Evolutionary conservation across 257 asterid genomes (phyloP), one percentile per base, ranked within the genome.

Genomic region (Capsicum pubescens): DNA sequence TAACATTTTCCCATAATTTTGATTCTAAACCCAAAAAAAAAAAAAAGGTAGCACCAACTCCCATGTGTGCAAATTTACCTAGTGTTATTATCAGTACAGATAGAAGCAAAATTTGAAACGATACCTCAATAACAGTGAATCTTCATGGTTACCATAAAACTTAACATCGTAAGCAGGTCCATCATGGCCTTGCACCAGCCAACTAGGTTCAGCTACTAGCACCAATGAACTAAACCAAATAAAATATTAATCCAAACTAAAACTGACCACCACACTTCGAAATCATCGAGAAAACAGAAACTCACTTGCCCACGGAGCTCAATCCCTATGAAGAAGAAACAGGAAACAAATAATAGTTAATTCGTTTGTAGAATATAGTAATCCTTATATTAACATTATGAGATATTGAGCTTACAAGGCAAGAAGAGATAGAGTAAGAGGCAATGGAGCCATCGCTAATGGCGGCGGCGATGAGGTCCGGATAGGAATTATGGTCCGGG

Each of bases 101-200:
- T 58, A 17, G 26, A 82, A 15, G 54, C 50, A 56, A 19, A n/a
- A 3, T n/a, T 8, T 74, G 61, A 64, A 82, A 19, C 26, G 19
- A 63, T 88, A 94, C 98, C 99, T 96, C 87, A 94, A 80, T 82
- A 94, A 86, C 87, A 94, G 63, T 2, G 97, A 85, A 87, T 94
- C 98, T n/a, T 94, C 92, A 3, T 74, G 88, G n/a, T 82, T 46
- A 4, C 88, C 89, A 17, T 91, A 96, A 86, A 96, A 96, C 77
- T 89, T 92, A 81, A 96, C 95, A 92, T 94, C 99, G 90, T 96
- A 96, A 88, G 95, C 98, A 60, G 99, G 98, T 26, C 98, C 99
- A 81, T 93, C 93, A 84, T 96, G 98, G 85, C 97, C 99, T 89
- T 89, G 92, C 56, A 91, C 88, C 87, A 89, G 81, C 86, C 89